These are phyloP conservation scores for Peniophora sp. DNA, from an alignment of 1,284 basidiomycete species.

Conservation along the genomic window DNA sequence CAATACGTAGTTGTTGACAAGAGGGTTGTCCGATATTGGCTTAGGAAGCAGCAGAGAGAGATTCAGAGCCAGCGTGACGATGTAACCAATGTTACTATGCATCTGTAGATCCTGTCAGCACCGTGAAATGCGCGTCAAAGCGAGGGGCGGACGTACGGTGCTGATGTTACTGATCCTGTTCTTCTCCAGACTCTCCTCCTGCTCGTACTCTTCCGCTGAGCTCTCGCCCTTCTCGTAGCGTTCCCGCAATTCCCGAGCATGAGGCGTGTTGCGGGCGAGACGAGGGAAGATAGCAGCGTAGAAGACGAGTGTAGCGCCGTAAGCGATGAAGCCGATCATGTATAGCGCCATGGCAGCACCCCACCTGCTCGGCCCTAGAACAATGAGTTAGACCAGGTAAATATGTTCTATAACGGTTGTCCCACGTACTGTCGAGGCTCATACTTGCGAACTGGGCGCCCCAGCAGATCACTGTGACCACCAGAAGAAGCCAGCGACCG, in stretches of 20 bases:
- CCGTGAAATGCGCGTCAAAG: neutral
- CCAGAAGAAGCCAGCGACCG: slow-evolving; percentile 68
- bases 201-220: slow-evolving; percentile 56
- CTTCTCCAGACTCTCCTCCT: slow-evolving; percentile 74
- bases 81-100: slow-evolving; percentile 73
- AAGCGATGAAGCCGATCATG: slow-evolving; percentile 74
- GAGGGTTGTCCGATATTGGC: slow-evolving; percentile 39
- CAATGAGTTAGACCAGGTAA: slow-evolving; percentile 7
- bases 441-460: slow-evolving; percentile 73
- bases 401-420: neutral
- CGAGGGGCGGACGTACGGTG: slow-evolving; percentile 40
- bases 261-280: slow-evolving; percentile 72
- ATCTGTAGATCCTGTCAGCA: slow-evolving; percentile 30
- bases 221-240: slow-evolving; percentile 55
- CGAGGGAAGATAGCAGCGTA: slow-evolving; percentile 80
- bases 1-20: slow-evolving; percentile 66
- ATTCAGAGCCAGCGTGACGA: slow-evolving; percentile 58
- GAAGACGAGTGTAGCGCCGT: slow-evolving; percentile 73
- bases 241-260: slow-evolving; percentile 50
- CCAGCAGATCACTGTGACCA: slow-evolving; percentile 72
- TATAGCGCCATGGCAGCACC: slow-evolving; percentile 69
- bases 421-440: slow-evolving; percentile 48
- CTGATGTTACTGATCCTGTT: slow-evolving; percentile 82
- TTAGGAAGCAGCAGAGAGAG: slow-evolving; percentile 69
- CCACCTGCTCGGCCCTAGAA: slow-evolving; percentile 61